These are phyloP conservation scores for Rhizopus delemar DNA, from an alignment of 371 early-diverging fungal genomes.

Conservation along the genomic window DNA sequence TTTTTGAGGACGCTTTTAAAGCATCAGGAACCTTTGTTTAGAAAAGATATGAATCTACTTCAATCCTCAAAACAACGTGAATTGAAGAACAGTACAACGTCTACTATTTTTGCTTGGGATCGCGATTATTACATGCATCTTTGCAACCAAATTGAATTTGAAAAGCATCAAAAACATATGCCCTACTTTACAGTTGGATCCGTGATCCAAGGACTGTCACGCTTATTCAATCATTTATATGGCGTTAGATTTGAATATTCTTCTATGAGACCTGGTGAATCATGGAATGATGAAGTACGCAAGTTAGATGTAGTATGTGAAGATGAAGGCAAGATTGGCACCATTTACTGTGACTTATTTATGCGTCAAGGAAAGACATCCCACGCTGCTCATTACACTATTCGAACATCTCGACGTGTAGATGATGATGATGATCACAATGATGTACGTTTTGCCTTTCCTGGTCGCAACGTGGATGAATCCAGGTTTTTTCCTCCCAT, in stretches of 20 bases:
- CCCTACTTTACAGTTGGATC: conserved; percentile 86
- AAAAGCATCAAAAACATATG: conserved; percentile 29
- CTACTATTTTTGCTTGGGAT: conserved; percentile 74
- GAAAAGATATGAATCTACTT: conserved; percentile 51
- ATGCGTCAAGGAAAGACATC: conserved; percentile 73
- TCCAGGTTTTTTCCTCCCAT: conserved; percentile 33
- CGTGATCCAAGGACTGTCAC: conserved; percentile 84
- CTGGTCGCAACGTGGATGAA: conserved; percentile 28
- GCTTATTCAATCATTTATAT: conserved; percentile 78
- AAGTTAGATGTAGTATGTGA: conserved; percentile 88
- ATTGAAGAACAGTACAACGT: conserved; percentile 21
- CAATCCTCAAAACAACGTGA: conserved; percentile 46
- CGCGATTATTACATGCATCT: conserved; percentile 68
- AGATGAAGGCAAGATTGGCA: conserved; percentile 78
- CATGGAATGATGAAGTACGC: conserved; percentile 88
- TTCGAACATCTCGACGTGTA: conserved; percentile 85
- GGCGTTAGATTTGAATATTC: conserved; percentile 81
- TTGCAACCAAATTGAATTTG: conserved; percentile 22
- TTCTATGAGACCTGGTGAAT: conserved; percentile 64
- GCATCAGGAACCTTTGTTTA: conserved; percentile 53
- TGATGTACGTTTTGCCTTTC: conserved; percentile 48
- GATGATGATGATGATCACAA: conserved; percentile 74
- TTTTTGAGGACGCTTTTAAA: conserved; percentile 74
- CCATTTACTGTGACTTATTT: conserved; percentile 93
- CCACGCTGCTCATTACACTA: conserved; percentile 94